These are phyloP conservation scores for Pythium volutum DNA, from an alignment of 352 stramenopile genomes.

Conservation along the genomic window DNA sequence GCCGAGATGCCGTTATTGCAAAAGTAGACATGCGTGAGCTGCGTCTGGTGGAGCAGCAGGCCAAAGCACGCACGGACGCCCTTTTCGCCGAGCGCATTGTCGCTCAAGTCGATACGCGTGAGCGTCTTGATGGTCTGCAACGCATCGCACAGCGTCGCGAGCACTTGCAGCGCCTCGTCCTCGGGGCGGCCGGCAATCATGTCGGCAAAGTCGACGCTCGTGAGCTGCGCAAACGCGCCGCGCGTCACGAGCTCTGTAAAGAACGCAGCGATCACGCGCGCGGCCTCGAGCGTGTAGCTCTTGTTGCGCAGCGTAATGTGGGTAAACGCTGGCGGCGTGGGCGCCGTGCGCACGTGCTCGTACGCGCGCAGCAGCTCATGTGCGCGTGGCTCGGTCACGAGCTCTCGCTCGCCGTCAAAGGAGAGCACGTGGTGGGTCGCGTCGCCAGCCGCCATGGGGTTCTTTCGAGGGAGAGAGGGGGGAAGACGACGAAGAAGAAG, in stretches of 20 bases:
- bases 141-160: slow-evolving; percentile 74
- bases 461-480: neutral
- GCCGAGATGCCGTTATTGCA: slow-evolving; percentile 95
- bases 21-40: slow-evolving; percentile 88
- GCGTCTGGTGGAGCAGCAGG: slow-evolving; percentile 70
- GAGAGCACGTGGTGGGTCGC: slow-evolving; percentile 35
- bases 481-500: neutral
- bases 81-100: slow-evolving; percentile 95
- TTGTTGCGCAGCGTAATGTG: slow-evolving; percentile 88
- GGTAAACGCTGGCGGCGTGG: slow-evolving; percentile 42
- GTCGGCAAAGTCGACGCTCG: slow-evolving; percentile 83
- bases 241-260: slow-evolving; percentile 46
- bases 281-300: slow-evolving; percentile 81
- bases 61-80: slow-evolving; percentile 89
- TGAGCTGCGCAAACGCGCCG: slow-evolving; percentile 55
- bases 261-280: slow-evolving; percentile 71
- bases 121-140: slow-evolving; percentile 71
- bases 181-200: slow-evolving; percentile 84
- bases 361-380: slow-evolving; percentile 64
- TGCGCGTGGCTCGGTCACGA: slow-evolving; percentile 68
- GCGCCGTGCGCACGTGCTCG: slow-evolving; percentile 26
- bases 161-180: slow-evolving; percentile 80
- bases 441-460: slow-evolving; percentile 1
- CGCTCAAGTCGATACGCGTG: slow-evolving; percentile 86
- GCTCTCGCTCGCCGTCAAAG: slow-evolving; percentile 76